These are phyloP conservation scores for Trypanosoma cruzi DNA, from an alignment of 208 protist genomes.

Conservation along the genomic window DNA sequence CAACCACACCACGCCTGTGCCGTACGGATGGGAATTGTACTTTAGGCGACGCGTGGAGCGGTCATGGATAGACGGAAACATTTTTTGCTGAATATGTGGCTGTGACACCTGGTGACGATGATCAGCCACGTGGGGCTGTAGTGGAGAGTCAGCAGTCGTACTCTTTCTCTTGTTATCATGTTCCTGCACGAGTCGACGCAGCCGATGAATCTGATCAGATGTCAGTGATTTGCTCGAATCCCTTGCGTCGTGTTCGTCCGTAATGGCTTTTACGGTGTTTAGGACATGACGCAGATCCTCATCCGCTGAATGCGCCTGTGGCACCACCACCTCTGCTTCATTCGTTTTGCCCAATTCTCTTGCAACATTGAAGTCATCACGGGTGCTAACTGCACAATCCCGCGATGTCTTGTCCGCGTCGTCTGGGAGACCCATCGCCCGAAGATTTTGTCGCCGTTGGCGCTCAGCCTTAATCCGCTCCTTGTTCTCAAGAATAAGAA, in stretches of 20 bases:
- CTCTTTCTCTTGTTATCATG: conserved; percentile 72
- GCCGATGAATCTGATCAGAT: conserved; percentile 46
- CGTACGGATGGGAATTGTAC: conserved; percentile 81
- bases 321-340: not conserved
- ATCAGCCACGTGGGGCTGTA: conserved; percentile 65
- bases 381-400: conserved; percentile 13
- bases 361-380: conserved; percentile 15
- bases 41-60: conserved; percentile 56
- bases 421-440: conserved; percentile 46
- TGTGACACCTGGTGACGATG: conserved; percentile 52
- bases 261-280: conserved; percentile 55
- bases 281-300: conserved; percentile 59
- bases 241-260: conserved; percentile 33
- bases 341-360: not conserved
- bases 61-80: conserved; percentile 45
- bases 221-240: conserved; percentile 35
- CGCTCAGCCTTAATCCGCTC: conserved; percentile 60
- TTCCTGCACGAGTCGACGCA: conserved; percentile 63
- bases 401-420: conserved; percentile 30
- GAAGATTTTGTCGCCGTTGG: conserved; percentile 55
- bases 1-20: conserved; percentile 74
- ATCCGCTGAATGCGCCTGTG: conserved; percentile 59
- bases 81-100: conserved; percentile 34
- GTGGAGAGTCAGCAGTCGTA: conserved; percentile 46
- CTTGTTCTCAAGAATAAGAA: conserved; percentile 87